A percentile compares a stretch with the other conserved stretches of the same genome.
These are phyloP conservation scores for Coniella lustricola DNA, from an alignment of 2,329 filamentous ascomycete species.

Conservation along the genomic window DNA sequence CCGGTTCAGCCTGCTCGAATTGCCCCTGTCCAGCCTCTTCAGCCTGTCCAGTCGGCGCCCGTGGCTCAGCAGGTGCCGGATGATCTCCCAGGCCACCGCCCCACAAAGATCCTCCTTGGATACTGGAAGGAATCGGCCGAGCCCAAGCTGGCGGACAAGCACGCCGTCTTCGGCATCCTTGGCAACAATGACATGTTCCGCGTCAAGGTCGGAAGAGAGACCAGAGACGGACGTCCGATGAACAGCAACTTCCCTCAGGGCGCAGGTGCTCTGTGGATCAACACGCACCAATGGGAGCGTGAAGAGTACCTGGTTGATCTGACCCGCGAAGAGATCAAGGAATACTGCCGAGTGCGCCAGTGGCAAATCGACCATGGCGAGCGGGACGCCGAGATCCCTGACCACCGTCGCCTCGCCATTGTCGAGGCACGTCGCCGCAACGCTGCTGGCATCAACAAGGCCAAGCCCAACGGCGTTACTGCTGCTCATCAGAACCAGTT, in stretches of 20 bases:
- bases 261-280: conserved; percentile 55
- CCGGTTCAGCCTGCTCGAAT: background rate
- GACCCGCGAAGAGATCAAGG: conserved; percentile 50
- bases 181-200: conserved; percentile 59
- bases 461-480: conserved; percentile 10
- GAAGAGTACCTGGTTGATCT: conserved; percentile 47
- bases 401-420: conserved; percentile 47
- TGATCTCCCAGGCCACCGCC: conserved; percentile 44
- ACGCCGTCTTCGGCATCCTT: conserved; percentile 57
- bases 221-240: conserved; percentile 50
- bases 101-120: conserved; percentile 51
- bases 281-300: conserved; percentile 54
- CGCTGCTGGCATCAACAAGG: conserved; percentile 24
- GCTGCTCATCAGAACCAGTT: background rate
- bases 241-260: conserved; percentile 55
- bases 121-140: conserved; percentile 52
- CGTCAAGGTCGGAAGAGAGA: conserved; percentile 54
- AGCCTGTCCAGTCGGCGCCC: background rate
- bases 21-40: background rate
- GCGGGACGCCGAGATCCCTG: conserved; percentile 35
- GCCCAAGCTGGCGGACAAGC: conserved; percentile 40
- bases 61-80: conserved; percentile 24
- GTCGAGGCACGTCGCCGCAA: conserved; percentile 40
- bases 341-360: conserved; percentile 56
- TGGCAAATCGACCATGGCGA: conserved; percentile 50